phyloP scores from a whole-genome alignment of 768 basidiomycete species.

The Ramaria sp. region DNA sequence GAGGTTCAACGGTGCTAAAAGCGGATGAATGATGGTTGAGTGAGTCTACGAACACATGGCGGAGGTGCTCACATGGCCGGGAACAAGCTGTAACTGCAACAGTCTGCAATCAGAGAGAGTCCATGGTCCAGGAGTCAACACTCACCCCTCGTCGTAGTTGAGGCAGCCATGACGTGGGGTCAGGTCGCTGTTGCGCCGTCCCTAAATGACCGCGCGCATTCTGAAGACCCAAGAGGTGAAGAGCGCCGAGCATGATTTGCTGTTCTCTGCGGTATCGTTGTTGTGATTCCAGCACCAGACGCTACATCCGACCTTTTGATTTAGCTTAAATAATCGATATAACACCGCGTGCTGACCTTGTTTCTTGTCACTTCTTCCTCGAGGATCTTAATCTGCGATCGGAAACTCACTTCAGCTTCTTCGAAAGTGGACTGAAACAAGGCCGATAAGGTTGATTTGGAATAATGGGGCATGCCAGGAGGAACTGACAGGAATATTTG shows the following conservation, averaged over 20 bases:
- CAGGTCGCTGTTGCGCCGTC: conserved; percentile 32
- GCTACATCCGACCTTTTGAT: conserved; percentile 22
- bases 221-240: conserved; percentile 62
- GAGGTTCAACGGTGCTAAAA: not conserved
- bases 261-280: conserved; percentile 67
- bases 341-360: conserved; percentile 40
- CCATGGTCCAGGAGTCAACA: not conserved
- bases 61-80: not conserved
- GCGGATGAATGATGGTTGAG: not conserved
- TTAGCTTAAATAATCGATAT: not conserved
- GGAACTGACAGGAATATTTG: conserved; percentile 35
- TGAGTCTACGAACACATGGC: not conserved
- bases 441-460: not conserved
- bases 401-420: conserved; percentile 59
- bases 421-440: conserved; percentile 43
- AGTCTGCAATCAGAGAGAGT: not conserved
- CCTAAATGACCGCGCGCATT: conserved; percentile 51
- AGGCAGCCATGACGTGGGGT: conserved; percentile 61
- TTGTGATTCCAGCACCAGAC: conserved; percentile 39
- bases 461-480: not conserved
- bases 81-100: not conserved
- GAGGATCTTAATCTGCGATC: conserved; percentile 53
- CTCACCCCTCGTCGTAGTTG: conserved; percentile 48
- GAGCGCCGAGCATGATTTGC: conserved; percentile 65
- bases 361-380: conserved; percentile 46